phyloP scores from a whole-genome alignment of 148 eudicot genomes.

The Tetragonia tetragonoides region DNA sequence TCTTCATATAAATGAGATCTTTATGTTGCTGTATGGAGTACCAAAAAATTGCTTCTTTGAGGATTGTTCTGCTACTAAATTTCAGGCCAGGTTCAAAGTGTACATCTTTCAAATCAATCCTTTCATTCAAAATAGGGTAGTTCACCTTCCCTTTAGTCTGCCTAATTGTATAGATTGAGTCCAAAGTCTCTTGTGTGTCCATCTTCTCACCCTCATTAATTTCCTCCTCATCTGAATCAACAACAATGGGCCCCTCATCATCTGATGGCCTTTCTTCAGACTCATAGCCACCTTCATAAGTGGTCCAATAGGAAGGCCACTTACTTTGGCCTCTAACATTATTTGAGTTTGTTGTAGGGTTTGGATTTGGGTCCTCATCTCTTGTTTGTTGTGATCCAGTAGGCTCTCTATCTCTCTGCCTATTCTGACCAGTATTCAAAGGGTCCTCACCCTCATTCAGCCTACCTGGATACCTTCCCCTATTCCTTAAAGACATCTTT shows the following conservation, averaged over 20 bases:
- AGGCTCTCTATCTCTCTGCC: no score
- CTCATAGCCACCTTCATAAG: neutral
- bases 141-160: neutral
- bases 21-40: constrained; percentile 10
- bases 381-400: no score
- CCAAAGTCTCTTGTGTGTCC: no score
- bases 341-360: no score
- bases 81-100: neutral
- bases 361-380: no score
- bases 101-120: neutral
- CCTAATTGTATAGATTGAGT: neutral
- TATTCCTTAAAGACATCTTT: no score
- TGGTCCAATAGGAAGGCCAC: neutral
- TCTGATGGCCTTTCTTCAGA: neutral
- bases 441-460: no score
- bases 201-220: neutral
- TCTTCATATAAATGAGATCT: constrained; percentile 5
- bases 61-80: neutral
- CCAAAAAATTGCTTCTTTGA: neutral
- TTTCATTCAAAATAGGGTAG: neutral
- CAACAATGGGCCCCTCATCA: neutral
- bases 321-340: no score
- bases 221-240: neutral
- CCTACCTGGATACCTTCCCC: no score
- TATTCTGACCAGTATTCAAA: no score